A percentile compares a stretch with the other conserved stretches of the same genome.
Conservation (phyloP, 2,329 filamentous ascomycete species). For the Pyricularia grisea region DNA sequence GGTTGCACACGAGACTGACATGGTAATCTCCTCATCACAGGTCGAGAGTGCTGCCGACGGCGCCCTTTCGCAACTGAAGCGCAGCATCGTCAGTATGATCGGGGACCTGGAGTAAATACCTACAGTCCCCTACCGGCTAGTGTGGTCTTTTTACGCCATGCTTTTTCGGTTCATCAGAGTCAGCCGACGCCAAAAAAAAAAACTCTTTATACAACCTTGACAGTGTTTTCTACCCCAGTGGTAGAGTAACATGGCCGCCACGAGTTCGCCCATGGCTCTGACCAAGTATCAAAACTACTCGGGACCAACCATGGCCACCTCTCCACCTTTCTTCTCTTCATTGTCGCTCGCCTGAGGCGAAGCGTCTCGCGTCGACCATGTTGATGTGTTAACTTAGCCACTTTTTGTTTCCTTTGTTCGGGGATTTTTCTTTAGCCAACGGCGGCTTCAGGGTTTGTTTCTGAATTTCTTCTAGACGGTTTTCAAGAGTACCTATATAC, state of each 20-base stretch:
- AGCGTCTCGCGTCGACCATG: background rate
- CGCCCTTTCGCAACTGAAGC: background rate
- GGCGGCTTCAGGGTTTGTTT: background rate
- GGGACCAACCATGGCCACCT: too few relatives aligned
- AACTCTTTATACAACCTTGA: background rate
- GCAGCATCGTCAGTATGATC: background rate
- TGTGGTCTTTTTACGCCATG: background rate
- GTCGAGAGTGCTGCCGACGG: background rate
- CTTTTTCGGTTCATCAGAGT: background rate
- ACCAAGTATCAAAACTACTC: background rate
- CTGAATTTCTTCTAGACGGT: background rate
- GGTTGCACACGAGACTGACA: too few relatives aligned
- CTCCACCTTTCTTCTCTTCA: background rate
- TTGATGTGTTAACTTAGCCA: background rate
- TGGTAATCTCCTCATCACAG: too few relatives aligned
- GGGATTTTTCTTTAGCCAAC: background rate
- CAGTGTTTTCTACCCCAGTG: background rate
- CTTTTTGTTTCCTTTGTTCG: background rate
- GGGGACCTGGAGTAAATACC: background rate
- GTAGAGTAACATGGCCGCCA: background rate
- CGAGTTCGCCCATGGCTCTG: background rate
- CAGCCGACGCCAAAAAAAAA: background rate
- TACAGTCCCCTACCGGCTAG: background rate
- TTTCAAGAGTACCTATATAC: background rate
- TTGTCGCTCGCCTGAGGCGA: background rate